Conservation (phyloP, 441 rosid species). For the Erysimum cheiri region DNA sequence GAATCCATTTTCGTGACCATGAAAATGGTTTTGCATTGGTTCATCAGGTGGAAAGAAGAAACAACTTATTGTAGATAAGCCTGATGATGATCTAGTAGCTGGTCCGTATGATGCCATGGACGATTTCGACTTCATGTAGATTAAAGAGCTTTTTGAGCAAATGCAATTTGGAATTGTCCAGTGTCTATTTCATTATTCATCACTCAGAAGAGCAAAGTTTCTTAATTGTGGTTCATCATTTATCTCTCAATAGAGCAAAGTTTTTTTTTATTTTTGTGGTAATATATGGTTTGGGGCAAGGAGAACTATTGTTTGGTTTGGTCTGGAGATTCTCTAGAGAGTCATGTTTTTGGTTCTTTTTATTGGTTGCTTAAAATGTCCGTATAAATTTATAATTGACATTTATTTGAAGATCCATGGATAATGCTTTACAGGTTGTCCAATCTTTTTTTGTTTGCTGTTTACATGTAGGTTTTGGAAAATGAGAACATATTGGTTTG, state of each 20-base stretch:
- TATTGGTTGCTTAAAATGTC: constrained; percentile 12
- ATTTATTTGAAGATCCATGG: constrained; percentile 1
- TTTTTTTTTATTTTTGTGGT: constrained; percentile 7
- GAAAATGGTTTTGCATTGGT: neutral
- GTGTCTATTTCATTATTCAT: constrained; percentile 28
- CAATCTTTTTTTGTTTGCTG: neutral
- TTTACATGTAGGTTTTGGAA: no score
- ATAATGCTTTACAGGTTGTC: neutral
- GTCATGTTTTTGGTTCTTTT: constrained; percentile 12
- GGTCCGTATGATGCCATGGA: constrained; percentile 61
- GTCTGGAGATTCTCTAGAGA: constrained; percentile 21
- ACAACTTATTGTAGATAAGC: constrained; percentile 75
- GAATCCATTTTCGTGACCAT: neutral
- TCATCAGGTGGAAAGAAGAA: constrained; percentile 80
- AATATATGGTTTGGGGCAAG: constrained; percentile 25
- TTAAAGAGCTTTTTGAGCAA: constrained; percentile 10
- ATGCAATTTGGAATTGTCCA: constrained; percentile 12
- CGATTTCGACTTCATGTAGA: constrained; percentile 89
- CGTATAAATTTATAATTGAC: constrained; percentile 26
- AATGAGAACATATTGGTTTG: no score
- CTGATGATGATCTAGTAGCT: constrained; percentile 70
- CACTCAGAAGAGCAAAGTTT: constrained; percentile 10
- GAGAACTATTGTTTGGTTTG: constrained; percentile 19
- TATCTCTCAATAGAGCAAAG: neutral
- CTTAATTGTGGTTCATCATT: neutral